These are phyloP conservation scores for Colletotrichum horii DNA, from an alignment of 2,329 filamentous ascomycete genomes.

Conservation along the genomic window DNA sequence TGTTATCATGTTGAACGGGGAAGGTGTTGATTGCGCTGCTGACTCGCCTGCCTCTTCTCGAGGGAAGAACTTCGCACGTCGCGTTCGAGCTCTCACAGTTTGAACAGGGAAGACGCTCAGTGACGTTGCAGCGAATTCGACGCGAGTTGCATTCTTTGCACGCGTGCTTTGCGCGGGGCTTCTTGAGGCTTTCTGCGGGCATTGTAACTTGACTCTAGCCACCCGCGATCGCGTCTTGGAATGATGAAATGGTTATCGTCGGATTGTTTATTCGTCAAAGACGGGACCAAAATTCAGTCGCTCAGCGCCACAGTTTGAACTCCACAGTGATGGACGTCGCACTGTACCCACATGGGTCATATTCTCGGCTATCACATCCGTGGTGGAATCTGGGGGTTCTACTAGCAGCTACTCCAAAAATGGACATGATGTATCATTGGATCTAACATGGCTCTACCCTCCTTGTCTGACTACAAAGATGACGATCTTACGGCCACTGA, in stretches of 20 bases:
- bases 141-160: constrained; percentile 26
- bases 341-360: background rate
- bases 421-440: background rate
- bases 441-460: background rate
- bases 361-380: background rate
- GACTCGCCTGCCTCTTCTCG: constrained; percentile 18
- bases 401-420: background rate
- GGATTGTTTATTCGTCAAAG: background rate
- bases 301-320: background rate
- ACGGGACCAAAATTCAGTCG: background rate
- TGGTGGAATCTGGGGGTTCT: background rate
- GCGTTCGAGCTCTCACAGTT: constrained; percentile 21
- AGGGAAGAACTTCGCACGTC: constrained; percentile 24
- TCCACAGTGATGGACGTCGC: background rate
- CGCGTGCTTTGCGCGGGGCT: constrained; percentile 25
- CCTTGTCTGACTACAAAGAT: background rate
- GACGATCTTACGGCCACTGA: background rate
- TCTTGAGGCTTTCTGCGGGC: constrained; percentile 4
- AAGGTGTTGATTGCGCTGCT: background rate
- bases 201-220: background rate
- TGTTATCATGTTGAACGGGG: background rate
- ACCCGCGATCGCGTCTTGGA: background rate
- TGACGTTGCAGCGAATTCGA: constrained; percentile 25
- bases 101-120: constrained; percentile 23
- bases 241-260: background rate